Evolutionary conservation across 768 basidiomycete genomes (phyloP).

Genomic region (Lactarius vividus): DNA sequence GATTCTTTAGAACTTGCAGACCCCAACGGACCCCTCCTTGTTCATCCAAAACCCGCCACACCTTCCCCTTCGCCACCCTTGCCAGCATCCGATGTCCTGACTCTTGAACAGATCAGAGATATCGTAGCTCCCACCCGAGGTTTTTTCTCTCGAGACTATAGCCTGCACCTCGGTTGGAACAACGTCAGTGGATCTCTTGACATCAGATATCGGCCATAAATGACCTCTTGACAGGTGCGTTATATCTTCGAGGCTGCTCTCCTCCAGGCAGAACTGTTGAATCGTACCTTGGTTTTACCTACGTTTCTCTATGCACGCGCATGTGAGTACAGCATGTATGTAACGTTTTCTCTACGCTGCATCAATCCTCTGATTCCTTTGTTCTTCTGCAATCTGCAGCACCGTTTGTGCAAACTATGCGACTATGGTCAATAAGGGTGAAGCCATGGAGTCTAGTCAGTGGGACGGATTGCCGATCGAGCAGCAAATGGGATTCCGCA

Average conservation of each 20-base stretch:
- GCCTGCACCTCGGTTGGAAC: slow-evolving; percentile 47
- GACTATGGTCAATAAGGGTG: slow-evolving; percentile 45
- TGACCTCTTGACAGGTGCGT: slow-evolving; percentile 36
- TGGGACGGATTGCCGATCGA: slow-evolving; percentile 42
- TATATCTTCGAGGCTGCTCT: slow-evolving; percentile 49
- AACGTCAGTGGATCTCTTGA: slow-evolving; percentile 37
- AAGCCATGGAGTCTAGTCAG: slow-evolving; percentile 41
- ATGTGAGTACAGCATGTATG: slow-evolving; percentile 42
- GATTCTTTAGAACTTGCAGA: background rate
- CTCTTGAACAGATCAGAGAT: slow-evolving; percentile 35
- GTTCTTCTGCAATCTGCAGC: slow-evolving; percentile 23
- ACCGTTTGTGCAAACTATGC: slow-evolving; percentile 41
- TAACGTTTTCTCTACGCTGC: slow-evolving; percentile 19
- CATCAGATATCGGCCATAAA: slow-evolving; percentile 2
- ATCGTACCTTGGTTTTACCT: slow-evolving; percentile 44
- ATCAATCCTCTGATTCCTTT: background rate
- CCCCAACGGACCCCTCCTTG: background rate
- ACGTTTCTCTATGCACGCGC: slow-evolving; percentile 46
- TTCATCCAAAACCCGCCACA: background rate
- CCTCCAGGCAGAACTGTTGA: slow-evolving; percentile 43
- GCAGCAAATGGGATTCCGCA: slow-evolving; percentile 37
- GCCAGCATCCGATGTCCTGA: slow-evolving; percentile 26
- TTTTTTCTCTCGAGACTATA: slow-evolving; percentile 45
- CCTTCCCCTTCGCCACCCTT: background rate
- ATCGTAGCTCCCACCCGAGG: slow-evolving; percentile 41